Conservation (phyloP, 108 stramenopile genomes). For the Cyclotella atomus region DNA sequence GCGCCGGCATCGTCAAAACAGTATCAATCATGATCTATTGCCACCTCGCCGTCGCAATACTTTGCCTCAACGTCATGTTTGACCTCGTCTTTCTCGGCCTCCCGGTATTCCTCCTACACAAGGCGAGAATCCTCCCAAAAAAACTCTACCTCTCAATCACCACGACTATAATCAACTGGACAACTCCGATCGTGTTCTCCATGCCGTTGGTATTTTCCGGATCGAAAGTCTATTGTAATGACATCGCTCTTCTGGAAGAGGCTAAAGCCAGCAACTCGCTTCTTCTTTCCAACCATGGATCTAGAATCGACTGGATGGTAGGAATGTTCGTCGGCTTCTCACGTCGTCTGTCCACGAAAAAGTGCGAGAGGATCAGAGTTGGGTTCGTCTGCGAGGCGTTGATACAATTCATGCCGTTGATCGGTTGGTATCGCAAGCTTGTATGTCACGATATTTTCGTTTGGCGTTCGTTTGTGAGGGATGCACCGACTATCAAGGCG, state of each 20-base stretch:
- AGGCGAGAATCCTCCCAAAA: conserved; percentile 21
- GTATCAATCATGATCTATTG: conserved; percentile 42
- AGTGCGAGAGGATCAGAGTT: conserved; percentile 35
- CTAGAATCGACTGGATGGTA: conserved; percentile 59
- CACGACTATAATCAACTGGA: conserved; percentile 45
- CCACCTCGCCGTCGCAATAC: conserved; percentile 41
- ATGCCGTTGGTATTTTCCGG: conserved; percentile 51
- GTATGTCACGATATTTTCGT: conserved; percentile 58
- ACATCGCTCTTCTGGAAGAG: conserved; percentile 34
- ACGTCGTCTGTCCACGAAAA: background rate
- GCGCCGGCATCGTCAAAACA: conserved; percentile 33
- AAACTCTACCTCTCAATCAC: conserved; percentile 18
- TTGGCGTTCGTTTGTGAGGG: conserved; percentile 48
- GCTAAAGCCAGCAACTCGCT: conserved; percentile 36
- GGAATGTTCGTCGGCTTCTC: conserved; percentile 51
- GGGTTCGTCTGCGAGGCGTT: conserved; percentile 56
- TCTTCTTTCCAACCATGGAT: conserved; percentile 50
- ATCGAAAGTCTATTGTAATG: conserved; percentile 38
- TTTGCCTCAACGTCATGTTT: conserved; percentile 52
- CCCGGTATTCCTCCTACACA: conserved; percentile 33
- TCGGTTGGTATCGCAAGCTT: conserved; percentile 58
- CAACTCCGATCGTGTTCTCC: conserved; percentile 52
- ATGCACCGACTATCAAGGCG: conserved; percentile 30
- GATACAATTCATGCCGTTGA: conserved; percentile 55
- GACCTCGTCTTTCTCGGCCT: conserved; percentile 44